Conservation (phyloP, 2,329 filamentous ascomycete genomes). For the Didymella exigua region DNA sequence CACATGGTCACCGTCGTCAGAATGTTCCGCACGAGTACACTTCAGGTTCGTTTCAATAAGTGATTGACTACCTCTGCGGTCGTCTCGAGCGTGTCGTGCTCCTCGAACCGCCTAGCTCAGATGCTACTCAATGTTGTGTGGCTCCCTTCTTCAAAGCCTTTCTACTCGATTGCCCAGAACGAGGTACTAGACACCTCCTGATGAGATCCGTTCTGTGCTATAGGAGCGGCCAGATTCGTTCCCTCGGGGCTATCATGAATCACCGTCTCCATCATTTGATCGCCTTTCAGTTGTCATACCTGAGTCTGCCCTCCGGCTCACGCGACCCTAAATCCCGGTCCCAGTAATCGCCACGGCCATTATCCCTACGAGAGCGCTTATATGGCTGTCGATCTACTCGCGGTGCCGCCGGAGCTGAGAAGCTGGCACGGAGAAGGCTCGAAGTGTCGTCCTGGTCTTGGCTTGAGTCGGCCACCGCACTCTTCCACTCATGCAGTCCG, state of each 20-base stretch:
- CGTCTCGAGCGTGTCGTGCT: neutral
- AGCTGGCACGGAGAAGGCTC: neutral
- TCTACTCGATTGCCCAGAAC: neutral
- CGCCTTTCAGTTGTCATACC: neutral
- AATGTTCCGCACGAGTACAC: neutral
- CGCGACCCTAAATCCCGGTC: neutral
- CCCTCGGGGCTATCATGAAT: too few relatives aligned
- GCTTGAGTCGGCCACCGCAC: neutral
- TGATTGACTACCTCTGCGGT: neutral
- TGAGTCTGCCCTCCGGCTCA: neutral
- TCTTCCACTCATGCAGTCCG: slow-evolving; percentile 8
- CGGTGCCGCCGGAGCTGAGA: neutral
- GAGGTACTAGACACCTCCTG: neutral
- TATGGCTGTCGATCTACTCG: neutral
- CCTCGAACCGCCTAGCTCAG: neutral
- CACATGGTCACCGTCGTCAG: too few relatives aligned
- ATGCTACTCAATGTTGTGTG: neutral
- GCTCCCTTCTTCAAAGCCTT: neutral
- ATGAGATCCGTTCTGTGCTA: too few relatives aligned
- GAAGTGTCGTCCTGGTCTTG: slow-evolving; percentile 9
- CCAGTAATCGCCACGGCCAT: neutral
- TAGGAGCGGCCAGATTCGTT: too few relatives aligned
- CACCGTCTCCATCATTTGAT: neutral
- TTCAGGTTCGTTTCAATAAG: neutral
- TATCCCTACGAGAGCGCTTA: neutral